Percentiles rank a stretch among this genome's conserved stretches.
These are phyloP conservation scores for Fusarium sp. DNA, from an alignment of 2,329 filamentous ascomycete genomes.

Conservation along the genomic window DNA sequence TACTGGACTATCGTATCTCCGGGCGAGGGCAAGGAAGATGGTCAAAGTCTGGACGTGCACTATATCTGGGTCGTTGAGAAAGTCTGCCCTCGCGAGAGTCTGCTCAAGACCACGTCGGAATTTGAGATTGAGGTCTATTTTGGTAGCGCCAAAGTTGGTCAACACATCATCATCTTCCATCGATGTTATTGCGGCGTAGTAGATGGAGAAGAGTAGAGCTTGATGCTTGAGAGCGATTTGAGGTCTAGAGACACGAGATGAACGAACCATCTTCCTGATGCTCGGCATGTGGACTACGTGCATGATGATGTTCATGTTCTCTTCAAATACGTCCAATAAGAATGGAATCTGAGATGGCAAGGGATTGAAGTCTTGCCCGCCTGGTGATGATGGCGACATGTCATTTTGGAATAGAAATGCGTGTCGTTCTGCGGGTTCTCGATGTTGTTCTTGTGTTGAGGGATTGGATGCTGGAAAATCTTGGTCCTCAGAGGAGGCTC, in stretches of 20 bases:
- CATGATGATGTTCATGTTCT: conserved; percentile 62
- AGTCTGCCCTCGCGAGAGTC: conserved; percentile 70
- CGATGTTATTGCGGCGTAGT: conserved; percentile 66
- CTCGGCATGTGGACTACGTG: conserved; percentile 61
- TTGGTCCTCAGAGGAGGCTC: conserved; percentile 54
- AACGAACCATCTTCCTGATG: conserved; percentile 50
- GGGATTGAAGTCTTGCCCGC: conserved; percentile 59
- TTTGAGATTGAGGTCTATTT: conserved; percentile 57
- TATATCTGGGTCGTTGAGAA: conserved; percentile 69
- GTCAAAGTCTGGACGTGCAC: conserved; percentile 71
- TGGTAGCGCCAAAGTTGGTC: conserved; percentile 62
- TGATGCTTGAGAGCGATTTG: conserved; percentile 58
- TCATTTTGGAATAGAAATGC: conserved; percentile 65
- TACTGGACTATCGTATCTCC: conserved; percentile 62
- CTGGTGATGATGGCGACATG: conserved; percentile 39
- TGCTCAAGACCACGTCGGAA: conserved; percentile 69
- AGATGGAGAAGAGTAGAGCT: conserved; percentile 68
- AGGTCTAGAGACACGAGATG: conserved; percentile 49
- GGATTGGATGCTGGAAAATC: conserved; percentile 46
- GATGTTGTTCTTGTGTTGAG: conserved; percentile 55
- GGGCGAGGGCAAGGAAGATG: conserved; percentile 67
- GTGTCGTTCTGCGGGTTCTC: conserved; percentile 59
- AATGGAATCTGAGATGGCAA: conserved; percentile 67
- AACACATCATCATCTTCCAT: conserved; percentile 69
- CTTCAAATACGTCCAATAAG: conserved; percentile 61